Conservation (phyloP, 345 rosid genomes). For the Eucalyptus cloeziana region DNA sequence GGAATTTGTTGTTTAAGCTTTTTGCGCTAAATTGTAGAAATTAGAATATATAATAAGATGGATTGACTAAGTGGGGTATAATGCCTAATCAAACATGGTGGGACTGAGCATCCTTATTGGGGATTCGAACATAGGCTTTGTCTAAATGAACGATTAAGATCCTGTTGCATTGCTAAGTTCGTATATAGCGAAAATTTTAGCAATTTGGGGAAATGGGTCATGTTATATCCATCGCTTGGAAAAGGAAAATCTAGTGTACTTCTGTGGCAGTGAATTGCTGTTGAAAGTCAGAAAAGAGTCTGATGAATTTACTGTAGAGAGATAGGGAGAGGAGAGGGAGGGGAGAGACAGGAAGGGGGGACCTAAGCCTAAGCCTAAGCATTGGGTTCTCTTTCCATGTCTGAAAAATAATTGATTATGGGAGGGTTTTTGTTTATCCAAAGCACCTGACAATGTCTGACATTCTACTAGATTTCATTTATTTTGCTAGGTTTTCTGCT, state of each 20-base stretch:
- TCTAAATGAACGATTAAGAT: not conserved
- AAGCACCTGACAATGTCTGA: not conserved
- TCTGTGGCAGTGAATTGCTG: not conserved
- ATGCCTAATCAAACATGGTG: not conserved
- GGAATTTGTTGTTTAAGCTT: not conserved
- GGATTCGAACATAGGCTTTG: not conserved
- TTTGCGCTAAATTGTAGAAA: not conserved
- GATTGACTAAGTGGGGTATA: not conserved
- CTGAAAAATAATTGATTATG: not conserved
- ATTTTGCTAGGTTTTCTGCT: not conserved
- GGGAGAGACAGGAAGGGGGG: not conserved
- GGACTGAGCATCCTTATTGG: not conserved
- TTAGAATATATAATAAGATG: not conserved
- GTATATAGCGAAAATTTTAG: not conserved
- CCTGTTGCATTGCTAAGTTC: not conserved
- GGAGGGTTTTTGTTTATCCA: not conserved
- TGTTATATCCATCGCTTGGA: not conserved
- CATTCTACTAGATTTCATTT: not conserved
- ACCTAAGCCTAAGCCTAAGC: not conserved
- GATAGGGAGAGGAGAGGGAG: not conserved
- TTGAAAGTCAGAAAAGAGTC: not conserved
- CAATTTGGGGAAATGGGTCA: not conserved
- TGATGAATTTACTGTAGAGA: not conserved
- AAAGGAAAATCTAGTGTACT: not conserved
- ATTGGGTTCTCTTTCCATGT: not conserved